Evolutionary conservation across 371 early-diverging fungal species (phyloP).

Genomic region (Rhizopus arrhizus): DNA sequence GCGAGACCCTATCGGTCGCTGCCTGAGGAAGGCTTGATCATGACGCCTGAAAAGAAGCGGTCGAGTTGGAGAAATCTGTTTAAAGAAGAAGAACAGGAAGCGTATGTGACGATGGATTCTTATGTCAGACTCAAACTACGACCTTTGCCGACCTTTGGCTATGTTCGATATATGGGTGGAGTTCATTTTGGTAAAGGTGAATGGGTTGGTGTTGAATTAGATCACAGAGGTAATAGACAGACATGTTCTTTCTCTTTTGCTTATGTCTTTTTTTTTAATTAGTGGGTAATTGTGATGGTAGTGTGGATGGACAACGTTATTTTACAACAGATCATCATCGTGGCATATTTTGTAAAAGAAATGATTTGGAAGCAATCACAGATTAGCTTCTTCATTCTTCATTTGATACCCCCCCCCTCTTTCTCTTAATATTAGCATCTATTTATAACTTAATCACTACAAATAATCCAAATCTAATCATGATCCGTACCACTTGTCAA

Average conservation of each 20-base stretch:
- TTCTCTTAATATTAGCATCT: too few species aligned
- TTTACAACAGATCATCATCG: conserved; percentile 35
- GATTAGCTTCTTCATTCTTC: conserved; percentile 7
- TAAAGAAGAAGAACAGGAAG: conserved; percentile 10
- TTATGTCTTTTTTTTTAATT: conserved; percentile 14
- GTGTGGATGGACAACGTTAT: conserved; percentile 26
- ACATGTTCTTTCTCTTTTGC: background rate
- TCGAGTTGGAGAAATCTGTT: conserved; percentile 25
- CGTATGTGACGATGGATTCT: conserved; percentile 24
- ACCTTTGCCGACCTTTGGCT: conserved; percentile 34
- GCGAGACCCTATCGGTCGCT: conserved; percentile 26
- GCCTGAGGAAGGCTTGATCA: conserved; percentile 25
- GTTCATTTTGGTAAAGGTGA: conserved; percentile 44
- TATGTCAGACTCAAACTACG: conserved; percentile 28
- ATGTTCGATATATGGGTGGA: conserved; percentile 35
- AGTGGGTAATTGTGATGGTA: conserved; percentile 39
- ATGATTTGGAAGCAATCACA: conserved; percentile 30
- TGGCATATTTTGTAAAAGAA: conserved; percentile 31
- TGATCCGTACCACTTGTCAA: too few species aligned
- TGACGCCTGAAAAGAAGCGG: conserved; percentile 18
- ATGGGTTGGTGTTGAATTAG: conserved; percentile 39
- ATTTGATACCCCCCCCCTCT: background rate
- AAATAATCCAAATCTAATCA: background rate
- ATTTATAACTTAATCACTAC: background rate
- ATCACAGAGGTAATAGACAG: conserved; percentile 30